These are phyloP conservation scores for Rhododendron griersonianum DNA, from an alignment of 148 eudicot genomes.

Conservation along the genomic window DNA sequence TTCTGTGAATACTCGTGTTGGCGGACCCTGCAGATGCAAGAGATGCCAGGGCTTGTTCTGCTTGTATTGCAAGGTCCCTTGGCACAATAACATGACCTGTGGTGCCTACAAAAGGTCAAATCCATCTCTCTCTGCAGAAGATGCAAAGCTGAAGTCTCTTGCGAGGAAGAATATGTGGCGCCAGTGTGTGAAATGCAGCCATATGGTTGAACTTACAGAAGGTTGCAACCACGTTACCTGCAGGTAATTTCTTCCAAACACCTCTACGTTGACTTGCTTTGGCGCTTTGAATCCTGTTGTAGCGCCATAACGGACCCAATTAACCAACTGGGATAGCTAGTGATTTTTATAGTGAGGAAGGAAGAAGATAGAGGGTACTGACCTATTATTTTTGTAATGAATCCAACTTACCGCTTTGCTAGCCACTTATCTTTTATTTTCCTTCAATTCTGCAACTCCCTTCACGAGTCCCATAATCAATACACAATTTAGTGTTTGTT, in stretches of 20 bases:
- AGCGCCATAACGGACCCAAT: background rate
- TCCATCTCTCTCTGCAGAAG: conserved; percentile 39
- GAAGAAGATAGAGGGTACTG: background rate
- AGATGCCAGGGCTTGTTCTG: conserved; percentile 48
- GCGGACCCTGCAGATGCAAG: conserved; percentile 45
- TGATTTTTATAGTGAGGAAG: background rate
- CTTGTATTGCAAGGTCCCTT: conserved; percentile 61
- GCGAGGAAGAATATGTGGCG: conserved; percentile 60
- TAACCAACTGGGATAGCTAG: background rate
- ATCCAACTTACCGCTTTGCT: background rate
- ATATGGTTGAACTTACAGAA: conserved; percentile 67
- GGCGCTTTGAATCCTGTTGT: background rate
- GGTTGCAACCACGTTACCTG: conserved; percentile 89
- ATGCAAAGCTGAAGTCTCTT: conserved; percentile 50
- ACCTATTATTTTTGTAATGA: background rate
- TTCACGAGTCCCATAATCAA: background rate
- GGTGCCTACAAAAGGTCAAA: conserved; percentile 32
- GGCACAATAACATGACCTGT: conserved; percentile 55
- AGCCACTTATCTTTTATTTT: background rate
- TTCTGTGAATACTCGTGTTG: background rate
- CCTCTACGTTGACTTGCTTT: background rate
- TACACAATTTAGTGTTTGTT: background rate
- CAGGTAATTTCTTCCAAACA: conserved; percentile 40
- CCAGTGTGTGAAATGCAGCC: conserved; percentile 67
- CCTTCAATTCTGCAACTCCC: background rate